Base-by-base conservation (phyloP, 2,329 filamentous ascomycete genomes). In the Eutypa lata region DNA sequence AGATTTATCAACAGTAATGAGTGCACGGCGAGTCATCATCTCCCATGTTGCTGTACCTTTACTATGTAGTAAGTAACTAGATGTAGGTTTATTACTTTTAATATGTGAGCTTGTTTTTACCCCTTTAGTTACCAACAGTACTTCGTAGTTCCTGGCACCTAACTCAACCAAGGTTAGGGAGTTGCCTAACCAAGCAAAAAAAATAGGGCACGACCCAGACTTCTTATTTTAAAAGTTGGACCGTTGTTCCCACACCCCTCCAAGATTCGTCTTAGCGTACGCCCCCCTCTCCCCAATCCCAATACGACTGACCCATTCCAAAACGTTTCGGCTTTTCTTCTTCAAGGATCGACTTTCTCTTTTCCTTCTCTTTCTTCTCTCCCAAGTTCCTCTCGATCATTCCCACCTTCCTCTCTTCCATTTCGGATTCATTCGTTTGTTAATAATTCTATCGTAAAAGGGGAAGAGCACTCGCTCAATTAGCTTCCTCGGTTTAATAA, bases 401-500 rank as follows among this genome's bases (percentile, higher is more conserved):
- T 45, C 22, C 22, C 42, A 45, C 1, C 42, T 45, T 45, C 42
- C 42, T 45, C 42, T 63, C 63, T 65, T 65, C 62, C 61, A 57
- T 52, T 68, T 69, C 66, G 66, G 62, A 68, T 68, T 66, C 67
- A 68, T 69, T 69, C 67, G 67, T 69, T 69, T 69, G 65, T 68
- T 65, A 59, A 68, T 67, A 68, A 62, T 68, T 63, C 61, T 53
- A 55, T 53, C 38, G 52, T 62, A 64, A 43, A 58, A 67, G 59
- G 67, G 67, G 67, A 68, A 68, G 61, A 62, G 60, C 66, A 63
- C 59, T 68, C 65, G 65, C 63, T 68, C 59, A 58, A 60, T 62
- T 62, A 57, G n/a, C 64, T 69, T 69, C 67, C 65, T 67, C 57
- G 50, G 59, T 68, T 68, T 69, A 68, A 68, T 69, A 66, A 48